phyloP scores from a whole-genome alignment of 257 asterid genomes.

The Solanum lignicaule region DNA sequence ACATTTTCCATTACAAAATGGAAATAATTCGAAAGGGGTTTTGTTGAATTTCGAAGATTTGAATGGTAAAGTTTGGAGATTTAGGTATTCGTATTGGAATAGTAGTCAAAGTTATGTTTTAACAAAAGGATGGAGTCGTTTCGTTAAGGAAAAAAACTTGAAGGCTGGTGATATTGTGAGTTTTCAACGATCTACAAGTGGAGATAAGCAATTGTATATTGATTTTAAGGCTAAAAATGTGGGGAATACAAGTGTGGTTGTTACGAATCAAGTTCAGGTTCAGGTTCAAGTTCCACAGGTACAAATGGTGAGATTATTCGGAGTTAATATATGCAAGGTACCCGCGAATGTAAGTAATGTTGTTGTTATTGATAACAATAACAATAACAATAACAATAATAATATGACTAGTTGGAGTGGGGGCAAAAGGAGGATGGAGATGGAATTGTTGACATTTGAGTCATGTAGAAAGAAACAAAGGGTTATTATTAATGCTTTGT shows the following conservation, averaged over 20 bases:
- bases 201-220: constrained; percentile 53
- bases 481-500: constrained; percentile 57
- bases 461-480: constrained; percentile 54
- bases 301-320: constrained; percentile 48
- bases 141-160: constrained; percentile 66
- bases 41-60: constrained; percentile 57
- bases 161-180: constrained; percentile 65
- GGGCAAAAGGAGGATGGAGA: constrained; percentile 51
- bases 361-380: not conserved
- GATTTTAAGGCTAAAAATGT: constrained; percentile 38
- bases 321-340: constrained; percentile 52
- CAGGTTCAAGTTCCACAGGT: not conserved
- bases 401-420: constrained; percentile 5
- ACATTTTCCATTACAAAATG: constrained; percentile 51
- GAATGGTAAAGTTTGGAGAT: constrained; percentile 71
- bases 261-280: not conserved
- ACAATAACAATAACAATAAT: constrained; percentile 22
- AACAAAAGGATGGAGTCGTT: constrained; percentile 86
- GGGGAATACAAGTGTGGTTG: not conserved
- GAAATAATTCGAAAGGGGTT: constrained; percentile 41
- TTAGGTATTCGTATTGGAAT: constrained; percentile 79
- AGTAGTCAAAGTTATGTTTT: constrained; percentile 82
- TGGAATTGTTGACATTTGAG: constrained; percentile 46
- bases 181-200: constrained; percentile 45
- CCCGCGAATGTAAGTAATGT: constrained; percentile 9